Evolutionary conservation across 805 yeast genomes (phyloP), one percentile per base, ranked within the genome.

Genomic region (Tetrapisispora pingtungensis): DNA sequence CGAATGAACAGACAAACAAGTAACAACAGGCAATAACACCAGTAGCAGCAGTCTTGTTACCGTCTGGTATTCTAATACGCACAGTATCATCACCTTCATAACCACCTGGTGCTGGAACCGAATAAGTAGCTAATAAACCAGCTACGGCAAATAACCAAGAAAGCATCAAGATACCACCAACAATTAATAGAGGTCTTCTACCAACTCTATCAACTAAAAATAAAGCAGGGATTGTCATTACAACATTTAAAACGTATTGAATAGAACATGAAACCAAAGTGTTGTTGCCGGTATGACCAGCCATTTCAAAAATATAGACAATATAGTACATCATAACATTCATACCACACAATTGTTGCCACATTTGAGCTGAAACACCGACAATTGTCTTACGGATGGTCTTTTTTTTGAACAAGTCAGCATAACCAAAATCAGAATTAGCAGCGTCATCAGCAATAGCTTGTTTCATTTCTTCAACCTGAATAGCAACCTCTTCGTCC

Each of bases 301-400:
- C 40, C 40, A 36, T 42, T 30, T 42, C 35, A 13, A 42, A 30
- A 17, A 42, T 30, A 24, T 36, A 36, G 15, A 36, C 33, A 17
- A 42, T 35, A 53, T 80, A 80, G 66, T 79, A 80, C 49, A 78
- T 78, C 49, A 80, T 79, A 39, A 83, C 81, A 52, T 80, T 80
- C 65, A 83, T 77, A 53, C 86, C 86, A 40, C 81, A 75, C 53
- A 80, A 73, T 61, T 80, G 85, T 41, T 41, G 43, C 35, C 43
- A 41, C 33, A 32, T 27, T 41, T 41, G 43, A 17, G 38, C 28
- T 8, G 82, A 76, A 1, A 82, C 66, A 55, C 85, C 84, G 46
- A 80, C 65, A 35, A 76, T 43, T 68, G 77, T 74, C 68, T 82
- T 69, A 57, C 72, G 74, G 55, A 78, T 65, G 41, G 78, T 70